Evolutionary conservation across 139 green algal species (phyloP).

Genomic region (Penium margaritaceum): DNA sequence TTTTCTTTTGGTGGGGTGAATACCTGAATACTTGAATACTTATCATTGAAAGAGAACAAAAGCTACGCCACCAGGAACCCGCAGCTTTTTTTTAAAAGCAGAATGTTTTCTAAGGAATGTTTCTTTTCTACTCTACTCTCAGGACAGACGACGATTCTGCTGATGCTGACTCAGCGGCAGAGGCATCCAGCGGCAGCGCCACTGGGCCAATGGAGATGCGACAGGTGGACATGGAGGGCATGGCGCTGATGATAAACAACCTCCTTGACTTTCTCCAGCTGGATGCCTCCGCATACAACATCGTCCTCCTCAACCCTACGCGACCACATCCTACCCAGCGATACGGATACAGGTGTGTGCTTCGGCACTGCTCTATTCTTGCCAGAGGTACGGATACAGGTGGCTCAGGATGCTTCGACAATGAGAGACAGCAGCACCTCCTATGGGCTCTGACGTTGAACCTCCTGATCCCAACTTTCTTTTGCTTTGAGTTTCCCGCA

Average conservation of each 20-base stretch:
- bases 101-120: not conserved
- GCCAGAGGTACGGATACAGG: too few relatives aligned
- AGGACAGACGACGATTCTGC: slow-evolving; percentile 5
- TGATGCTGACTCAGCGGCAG: not conserved
- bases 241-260: slow-evolving; percentile 58
- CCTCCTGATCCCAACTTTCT: too few relatives aligned
- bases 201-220: not conserved
- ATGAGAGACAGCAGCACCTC: too few relatives aligned
- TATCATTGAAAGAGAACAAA: too few relatives aligned
- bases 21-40: too few relatives aligned
- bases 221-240: slow-evolving; percentile 61
- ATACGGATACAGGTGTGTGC: slow-evolving; percentile 30
- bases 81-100: not conserved
- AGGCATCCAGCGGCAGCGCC: not conserved
- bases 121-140: slow-evolving; percentile 51
- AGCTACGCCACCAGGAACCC: too few relatives aligned
- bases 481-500: too few relatives aligned
- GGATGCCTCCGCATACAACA: slow-evolving; percentile 25
- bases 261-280: slow-evolving; percentile 58
- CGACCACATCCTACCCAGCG: not conserved
- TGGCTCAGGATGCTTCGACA: too few relatives aligned
- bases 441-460: too few relatives aligned
- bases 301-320: slow-evolving; percentile 32
- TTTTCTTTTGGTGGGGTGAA: too few relatives aligned
- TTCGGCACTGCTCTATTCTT: too few relatives aligned